phyloP scores from a whole-genome alignment of 2,329 filamentous ascomycete species.

The Fusarium floridanum region DNA sequence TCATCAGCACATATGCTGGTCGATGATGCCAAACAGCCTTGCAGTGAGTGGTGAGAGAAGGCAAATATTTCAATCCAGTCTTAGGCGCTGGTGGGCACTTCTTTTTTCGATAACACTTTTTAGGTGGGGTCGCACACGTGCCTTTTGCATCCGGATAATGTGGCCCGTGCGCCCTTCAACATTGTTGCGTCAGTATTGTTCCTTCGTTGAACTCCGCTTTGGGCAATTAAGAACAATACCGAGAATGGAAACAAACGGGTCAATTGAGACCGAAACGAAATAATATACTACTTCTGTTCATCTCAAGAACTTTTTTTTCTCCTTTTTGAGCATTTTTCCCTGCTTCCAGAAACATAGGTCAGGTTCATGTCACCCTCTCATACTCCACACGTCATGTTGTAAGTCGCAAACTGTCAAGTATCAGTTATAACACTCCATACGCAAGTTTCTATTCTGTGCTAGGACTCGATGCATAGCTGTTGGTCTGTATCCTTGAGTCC shows the following conservation, averaged over 20 bases:
- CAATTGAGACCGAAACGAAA: background rate
- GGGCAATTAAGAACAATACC: background rate
- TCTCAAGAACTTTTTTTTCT: background rate
- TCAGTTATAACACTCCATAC: conserved; percentile 29
- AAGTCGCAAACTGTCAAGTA: conserved; percentile 7
- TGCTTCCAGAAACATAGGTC: background rate
- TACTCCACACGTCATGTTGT: background rate
- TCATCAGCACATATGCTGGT: conserved; percentile 23
- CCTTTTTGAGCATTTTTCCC: background rate
- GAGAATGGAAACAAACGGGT: background rate
- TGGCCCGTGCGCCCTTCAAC: conserved; percentile 25
- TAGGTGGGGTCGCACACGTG: conserved; percentile 50
- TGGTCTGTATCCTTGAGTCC: conserved; percentile 37
- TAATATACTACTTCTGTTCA: background rate
- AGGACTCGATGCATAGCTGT: conserved; percentile 42
- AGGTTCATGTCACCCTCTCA: background rate
- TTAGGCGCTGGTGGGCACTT: conserved; percentile 39
- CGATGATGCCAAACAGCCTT: conserved; percentile 15
- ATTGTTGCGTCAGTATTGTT: conserved; percentile 20
- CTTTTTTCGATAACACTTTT: conserved; percentile 42
- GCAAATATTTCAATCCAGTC: conserved; percentile 22
- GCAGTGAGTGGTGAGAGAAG: conserved; percentile 17
- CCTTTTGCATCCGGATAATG: conserved; percentile 19
- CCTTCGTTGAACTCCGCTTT: background rate
- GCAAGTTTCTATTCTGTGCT: conserved; percentile 23